Evolutionary conservation across 352 stramenopile species (phyloP).

Genomic region (Phytopythium sindhum): DNA sequence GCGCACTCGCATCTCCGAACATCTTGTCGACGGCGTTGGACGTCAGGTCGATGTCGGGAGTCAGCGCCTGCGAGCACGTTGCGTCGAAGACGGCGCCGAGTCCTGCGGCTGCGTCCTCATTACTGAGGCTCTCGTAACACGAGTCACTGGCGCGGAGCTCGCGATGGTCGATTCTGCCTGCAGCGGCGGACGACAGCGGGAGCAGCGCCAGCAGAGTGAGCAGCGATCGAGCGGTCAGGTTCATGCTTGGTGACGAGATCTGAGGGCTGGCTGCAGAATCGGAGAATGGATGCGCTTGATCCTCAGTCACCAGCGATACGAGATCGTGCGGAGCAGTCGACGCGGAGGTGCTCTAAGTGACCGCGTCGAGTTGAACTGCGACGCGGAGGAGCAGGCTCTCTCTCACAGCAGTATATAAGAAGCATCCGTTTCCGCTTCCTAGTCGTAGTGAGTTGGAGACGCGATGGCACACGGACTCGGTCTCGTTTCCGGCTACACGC

Average conservation of each 20-base stretch:
- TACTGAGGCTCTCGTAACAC: too few relatives aligned
- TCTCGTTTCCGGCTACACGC: neutral
- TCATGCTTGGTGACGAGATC: neutral
- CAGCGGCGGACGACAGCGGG: neutral
- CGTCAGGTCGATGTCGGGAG: too few relatives aligned
- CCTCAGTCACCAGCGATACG: neutral
- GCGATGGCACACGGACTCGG: neutral
- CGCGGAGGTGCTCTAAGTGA: neutral
- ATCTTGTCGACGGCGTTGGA: too few relatives aligned
- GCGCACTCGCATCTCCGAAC: too few relatives aligned
- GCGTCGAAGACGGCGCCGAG: too few relatives aligned
- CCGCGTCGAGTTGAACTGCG: neutral
- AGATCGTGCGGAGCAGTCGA: neutral
- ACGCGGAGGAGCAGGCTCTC: neutral
- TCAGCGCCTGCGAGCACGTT: too few relatives aligned
- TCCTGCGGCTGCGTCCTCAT: too few relatives aligned
- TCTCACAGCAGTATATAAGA: neutral
- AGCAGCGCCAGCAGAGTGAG: neutral
- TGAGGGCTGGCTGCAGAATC: neutral
- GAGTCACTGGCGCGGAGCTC: too few relatives aligned
- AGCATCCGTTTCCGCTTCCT: neutral
- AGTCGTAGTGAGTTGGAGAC: neutral
- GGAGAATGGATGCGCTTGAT: neutral
- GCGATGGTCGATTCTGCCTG: neutral
- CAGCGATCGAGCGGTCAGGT: neutral